These are phyloP conservation scores for Fragosphaeria purpurea DNA, from an alignment of 2,329 filamentous ascomycete genomes.

Conservation along the genomic window DNA sequence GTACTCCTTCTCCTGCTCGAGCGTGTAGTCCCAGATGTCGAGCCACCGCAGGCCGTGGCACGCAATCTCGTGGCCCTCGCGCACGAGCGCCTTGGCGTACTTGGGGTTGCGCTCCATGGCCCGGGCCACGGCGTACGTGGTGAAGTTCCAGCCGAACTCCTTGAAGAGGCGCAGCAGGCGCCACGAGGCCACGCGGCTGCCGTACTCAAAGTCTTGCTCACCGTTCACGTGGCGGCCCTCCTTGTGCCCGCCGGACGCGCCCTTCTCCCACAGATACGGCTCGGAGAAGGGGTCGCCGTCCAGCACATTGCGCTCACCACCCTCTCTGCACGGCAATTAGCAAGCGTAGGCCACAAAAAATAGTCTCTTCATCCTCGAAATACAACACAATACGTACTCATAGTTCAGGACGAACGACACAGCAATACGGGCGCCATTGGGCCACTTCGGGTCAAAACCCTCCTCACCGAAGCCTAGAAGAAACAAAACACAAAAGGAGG, in stretches of 20 bases:
- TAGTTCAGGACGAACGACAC: conserved; percentile 29
- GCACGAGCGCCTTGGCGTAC: conserved; percentile 11
- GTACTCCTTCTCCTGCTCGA: conserved; percentile 11
- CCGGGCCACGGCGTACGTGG: conserved; percentile 11
- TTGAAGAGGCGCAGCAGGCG: conserved; percentile 11
- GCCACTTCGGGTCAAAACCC: conserved; percentile 21
- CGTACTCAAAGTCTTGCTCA: conserved; percentile 15
- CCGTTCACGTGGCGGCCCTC: conserved; percentile 12
- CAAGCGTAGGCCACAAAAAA: too few species aligned
- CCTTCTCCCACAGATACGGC: conserved; percentile 13
- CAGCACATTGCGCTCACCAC: conserved; percentile 17
- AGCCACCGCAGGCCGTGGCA: conserved; percentile 12
- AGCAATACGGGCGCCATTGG: conserved; percentile 24
- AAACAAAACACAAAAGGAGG: background rate
- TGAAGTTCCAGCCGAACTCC: conserved; percentile 11
- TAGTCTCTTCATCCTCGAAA: too few species aligned
- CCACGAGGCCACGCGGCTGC: conserved; percentile 13
- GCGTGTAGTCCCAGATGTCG: conserved; percentile 10
- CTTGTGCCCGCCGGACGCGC: conserved; percentile 4
- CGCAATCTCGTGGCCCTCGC: conserved; percentile 14
- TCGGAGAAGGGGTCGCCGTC: conserved; percentile 18
- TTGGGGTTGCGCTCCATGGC: conserved; percentile 12
- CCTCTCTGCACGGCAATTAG: conserved; percentile 12
- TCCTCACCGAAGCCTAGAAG: conserved; percentile 10
- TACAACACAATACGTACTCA: conserved; percentile 15